Evolutionary conservation across 306 rosid genomes (phyloP), one percentile per base, ranked within the genome.

Genomic region (Vigna hirtella): DNA sequence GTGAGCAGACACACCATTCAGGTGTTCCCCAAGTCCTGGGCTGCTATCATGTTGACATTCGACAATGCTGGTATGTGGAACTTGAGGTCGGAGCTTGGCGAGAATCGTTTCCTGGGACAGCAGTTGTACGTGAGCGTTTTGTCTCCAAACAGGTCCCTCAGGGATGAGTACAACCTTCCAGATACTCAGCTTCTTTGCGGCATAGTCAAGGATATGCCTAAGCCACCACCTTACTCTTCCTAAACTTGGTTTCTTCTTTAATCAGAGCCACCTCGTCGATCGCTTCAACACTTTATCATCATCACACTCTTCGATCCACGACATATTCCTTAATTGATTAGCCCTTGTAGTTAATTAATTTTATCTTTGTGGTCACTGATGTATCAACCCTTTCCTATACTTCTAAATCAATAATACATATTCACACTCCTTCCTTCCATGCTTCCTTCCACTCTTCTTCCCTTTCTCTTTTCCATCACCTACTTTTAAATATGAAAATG

Each of bases 41-140:
- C 89, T 0, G 93, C 93, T 2, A 69, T 91, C 5, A 50, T 91
- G 75, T n/a, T 86, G 48, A 79, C 96, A 40, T 87, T 85, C 14
- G 96, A 91, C 83, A 91, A 89, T 18, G 91, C 88, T 4, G 96
- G 96, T 4, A 89, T 91, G 96, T 91, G 96, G 96, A 87, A 87
- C 57, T 42, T 91, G 67, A 82, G 96, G 77, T 91, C 93, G 4
- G 93, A 87, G 77, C 4, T 70, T 0, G 38, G 83, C 0, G 96
- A 91, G 87, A 84, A 83, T 9, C 80, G 85, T n/a, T 89, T 89
- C 82, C 79, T 91, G 15, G 96, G 96, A 2, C 96, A 91, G 17
- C 88, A 91, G 49, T 14, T 91, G 59, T 91, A 91, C 73, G 4
- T 88, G 0, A 86, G 90, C 48, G 86, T 91, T 4, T 36, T 79